phyloP scores from a whole-genome alignment of 306 rosid genomes.

The Vigna hirtella region DNA sequence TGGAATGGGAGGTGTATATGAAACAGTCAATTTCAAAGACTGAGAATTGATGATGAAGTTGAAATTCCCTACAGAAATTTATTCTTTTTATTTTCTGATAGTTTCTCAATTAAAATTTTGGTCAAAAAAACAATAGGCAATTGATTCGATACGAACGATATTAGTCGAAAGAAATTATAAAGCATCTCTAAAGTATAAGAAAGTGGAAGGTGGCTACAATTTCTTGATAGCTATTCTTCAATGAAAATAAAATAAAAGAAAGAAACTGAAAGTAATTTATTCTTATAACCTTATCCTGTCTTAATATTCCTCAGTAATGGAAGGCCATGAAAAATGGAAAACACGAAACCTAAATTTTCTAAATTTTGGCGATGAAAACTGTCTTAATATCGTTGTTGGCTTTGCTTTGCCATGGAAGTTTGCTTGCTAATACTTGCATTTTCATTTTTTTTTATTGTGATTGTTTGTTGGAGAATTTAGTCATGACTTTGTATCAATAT shows the following conservation, averaged over 20 bases:
- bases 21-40: background rate
- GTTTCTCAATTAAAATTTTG: background rate
- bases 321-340: background rate
- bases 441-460: too few relatives aligned
- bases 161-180: background rate
- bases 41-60: background rate
- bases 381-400: too few relatives aligned
- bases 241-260: background rate
- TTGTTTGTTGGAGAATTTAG: too few relatives aligned
- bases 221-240: background rate
- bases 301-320: slow-evolving; percentile 9
- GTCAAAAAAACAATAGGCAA: background rate
- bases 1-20: background rate
- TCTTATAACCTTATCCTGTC: background rate
- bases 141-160: background rate
- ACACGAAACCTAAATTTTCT: background rate
- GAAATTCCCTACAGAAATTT: background rate
- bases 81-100: background rate
- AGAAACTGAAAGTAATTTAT: background rate
- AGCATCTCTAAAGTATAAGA: slow-evolving; percentile 26
- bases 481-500: too few relatives aligned
- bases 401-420: too few relatives aligned
- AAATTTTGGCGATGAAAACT: background rate
- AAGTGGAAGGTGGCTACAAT: slow-evolving; percentile 20
- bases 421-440: too few relatives aligned